A percentile compares a stretch with the other conserved stretches of the same genome.
phyloP scores from a whole-genome alignment of 371 early-diverging fungal genomes.

The Apophysomyces sp. region DNA sequence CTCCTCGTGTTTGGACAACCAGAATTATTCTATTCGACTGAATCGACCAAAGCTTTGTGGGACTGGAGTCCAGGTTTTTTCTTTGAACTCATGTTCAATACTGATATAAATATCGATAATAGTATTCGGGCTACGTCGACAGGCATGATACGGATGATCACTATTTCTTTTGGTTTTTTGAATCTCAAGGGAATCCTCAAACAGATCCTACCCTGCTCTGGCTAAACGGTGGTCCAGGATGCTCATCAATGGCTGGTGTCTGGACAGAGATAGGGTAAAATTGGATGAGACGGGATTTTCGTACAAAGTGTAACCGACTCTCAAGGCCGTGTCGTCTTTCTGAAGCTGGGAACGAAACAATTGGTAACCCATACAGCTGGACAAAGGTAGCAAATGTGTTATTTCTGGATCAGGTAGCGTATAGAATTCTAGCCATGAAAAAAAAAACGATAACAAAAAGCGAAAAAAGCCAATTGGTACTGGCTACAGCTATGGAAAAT shows the following conservation, averaged over 20 bases:
- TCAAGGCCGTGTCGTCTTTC: conserved; percentile 64
- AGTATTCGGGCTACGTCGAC: conserved; percentile 5
- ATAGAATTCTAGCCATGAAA: neutral
- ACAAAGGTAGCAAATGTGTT: conserved; percentile 80
- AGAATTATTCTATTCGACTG: neutral
- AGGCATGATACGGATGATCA: conserved; percentile 17
- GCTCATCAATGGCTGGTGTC: conserved; percentile 49
- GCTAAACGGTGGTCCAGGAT: conserved; percentile 70
- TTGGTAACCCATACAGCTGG: conserved; percentile 71
- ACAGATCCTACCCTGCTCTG: conserved; percentile 56
- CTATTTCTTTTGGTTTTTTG: conserved; percentile 72
- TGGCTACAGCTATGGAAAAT: conserved; percentile 76
- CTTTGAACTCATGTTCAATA: neutral
- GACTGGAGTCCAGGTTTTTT: neutral
- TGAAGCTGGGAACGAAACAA: conserved; percentile 54
- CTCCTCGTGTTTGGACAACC: neutral
- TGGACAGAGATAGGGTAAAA: neutral
- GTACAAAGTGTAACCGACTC: too few species aligned
- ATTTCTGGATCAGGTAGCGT: conserved; percentile 74
- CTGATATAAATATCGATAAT: neutral
- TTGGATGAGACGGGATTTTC: neutral
- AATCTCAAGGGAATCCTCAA: conserved; percentile 39
- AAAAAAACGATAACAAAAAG: neutral
- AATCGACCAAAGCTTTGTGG: neutral
- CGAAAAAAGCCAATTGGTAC: conserved; percentile 63